Percentiles rank a stretch among this genome's conserved stretches.
These are phyloP conservation scores for Penstemon davidsonii DNA, from an alignment of 257 asterid genomes.

Conservation along the genomic window DNA sequence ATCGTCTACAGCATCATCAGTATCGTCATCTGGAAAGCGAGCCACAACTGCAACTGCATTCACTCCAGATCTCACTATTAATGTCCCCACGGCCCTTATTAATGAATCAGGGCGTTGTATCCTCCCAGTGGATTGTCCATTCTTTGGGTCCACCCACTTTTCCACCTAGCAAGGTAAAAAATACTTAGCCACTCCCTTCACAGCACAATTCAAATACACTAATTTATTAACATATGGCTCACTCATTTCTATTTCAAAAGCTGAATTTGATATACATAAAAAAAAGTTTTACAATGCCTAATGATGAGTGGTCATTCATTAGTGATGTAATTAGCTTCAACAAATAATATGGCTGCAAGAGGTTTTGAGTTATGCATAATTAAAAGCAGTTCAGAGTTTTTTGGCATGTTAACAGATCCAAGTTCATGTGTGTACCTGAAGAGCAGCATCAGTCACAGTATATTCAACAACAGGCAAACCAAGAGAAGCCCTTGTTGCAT, in stretches of 20 bases:
- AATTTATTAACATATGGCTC: background rate
- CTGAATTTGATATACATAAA: background rate
- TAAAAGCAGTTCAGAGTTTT: conserved; percentile 8
- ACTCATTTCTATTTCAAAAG: background rate
- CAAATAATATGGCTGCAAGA: background rate
- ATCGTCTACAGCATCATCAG: conserved; percentile 51
- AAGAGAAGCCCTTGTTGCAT: conserved; percentile 94
- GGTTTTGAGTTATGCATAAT: background rate
- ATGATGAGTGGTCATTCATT: background rate
- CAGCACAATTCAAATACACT: background rate
- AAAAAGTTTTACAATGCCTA: background rate
- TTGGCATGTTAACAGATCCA: background rate
- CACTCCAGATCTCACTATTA: conserved; percentile 53
- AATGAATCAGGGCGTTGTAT: conserved; percentile 73
- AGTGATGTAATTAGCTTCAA: background rate
- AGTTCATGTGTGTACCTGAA: conserved; percentile 51
- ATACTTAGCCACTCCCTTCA: background rate
- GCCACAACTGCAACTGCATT: conserved; percentile 86
- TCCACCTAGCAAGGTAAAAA: conserved; percentile 52
- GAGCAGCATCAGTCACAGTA: conserved; percentile 74
- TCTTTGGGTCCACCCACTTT: conserved; percentile 73
- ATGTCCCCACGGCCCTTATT: conserved; percentile 66
- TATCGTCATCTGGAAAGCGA: conserved; percentile 88
- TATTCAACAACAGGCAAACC: conserved; percentile 78
- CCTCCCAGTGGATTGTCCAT: conserved; percentile 87